A percentile compares a stretch with the other conserved stretches of the same genome.
Conservation (phyloP, 768 basidiomycete species). For the Tulasnella sp. region DNA sequence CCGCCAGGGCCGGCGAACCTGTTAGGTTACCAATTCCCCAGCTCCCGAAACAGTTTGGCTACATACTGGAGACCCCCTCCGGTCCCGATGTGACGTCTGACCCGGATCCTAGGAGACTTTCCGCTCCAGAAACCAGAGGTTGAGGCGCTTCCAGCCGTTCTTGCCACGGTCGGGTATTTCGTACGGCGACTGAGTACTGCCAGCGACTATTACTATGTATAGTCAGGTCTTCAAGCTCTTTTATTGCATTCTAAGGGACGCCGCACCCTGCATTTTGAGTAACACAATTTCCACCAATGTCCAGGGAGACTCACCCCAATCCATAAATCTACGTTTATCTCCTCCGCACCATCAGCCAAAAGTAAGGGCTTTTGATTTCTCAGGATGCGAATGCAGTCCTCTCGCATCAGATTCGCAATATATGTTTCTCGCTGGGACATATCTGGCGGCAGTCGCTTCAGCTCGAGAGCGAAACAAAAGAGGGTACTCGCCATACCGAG, state of each 20-base stretch:
- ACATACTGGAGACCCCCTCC: no score
- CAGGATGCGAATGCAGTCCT: background rate
- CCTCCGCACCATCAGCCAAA: background rate
- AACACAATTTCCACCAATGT: background rate
- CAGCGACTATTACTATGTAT: background rate
- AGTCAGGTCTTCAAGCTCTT: background rate
- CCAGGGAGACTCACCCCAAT: background rate
- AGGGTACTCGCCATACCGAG: background rate
- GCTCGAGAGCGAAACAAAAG: background rate
- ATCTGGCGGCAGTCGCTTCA: background rate
- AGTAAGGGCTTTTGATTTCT: background rate
- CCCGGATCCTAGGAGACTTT: no score
- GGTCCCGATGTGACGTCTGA: no score
- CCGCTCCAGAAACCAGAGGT: background rate
- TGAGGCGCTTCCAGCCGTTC: background rate
- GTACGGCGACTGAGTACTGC: background rate
- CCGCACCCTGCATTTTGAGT: no score
- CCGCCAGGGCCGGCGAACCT: no score
- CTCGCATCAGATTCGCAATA: background rate
- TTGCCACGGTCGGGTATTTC: background rate
- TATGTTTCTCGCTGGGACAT: background rate
- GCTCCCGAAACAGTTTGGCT: no score
- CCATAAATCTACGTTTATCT: background rate
- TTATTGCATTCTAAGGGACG: background rate
- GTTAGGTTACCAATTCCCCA: no score